Percentiles rank a stretch among this genome's conserved stretches.
phyloP scores from a whole-genome alignment of 2,329 filamentous ascomycete genomes.

The Davidsoniella eucalypti region DNA sequence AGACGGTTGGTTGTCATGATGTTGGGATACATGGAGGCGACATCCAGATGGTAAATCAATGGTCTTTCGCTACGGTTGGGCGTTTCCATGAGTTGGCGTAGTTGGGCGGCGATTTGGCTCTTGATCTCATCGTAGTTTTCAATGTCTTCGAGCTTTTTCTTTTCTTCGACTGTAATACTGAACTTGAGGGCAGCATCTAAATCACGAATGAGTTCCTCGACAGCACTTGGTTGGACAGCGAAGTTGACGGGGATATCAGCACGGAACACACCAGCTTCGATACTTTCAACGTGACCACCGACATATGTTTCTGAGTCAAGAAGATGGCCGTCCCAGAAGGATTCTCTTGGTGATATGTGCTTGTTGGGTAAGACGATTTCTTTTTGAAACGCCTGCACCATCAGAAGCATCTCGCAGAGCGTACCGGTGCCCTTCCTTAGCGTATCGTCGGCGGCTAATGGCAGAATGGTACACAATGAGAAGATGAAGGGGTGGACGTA shows the following conservation, averaged over 20 bases:
- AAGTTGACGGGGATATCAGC: constrained; percentile 94
- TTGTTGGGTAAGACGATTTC: constrained; percentile 93
- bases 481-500: constrained; percentile 99
- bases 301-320: constrained; percentile 97
- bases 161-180: constrained; percentile 68
- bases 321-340: constrained; percentile 93
- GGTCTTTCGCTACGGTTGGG: constrained; percentile 75
- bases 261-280: constrained; percentile 92
- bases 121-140: constrained; percentile 75
- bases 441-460: constrained; percentile 80
- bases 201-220: constrained; percentile 76
- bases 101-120: constrained; percentile 55
- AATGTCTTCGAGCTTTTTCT: constrained; percentile 64
- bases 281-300: constrained; percentile 96
- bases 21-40: constrained; percentile 98
- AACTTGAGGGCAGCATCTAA: constrained; percentile 81
- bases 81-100: constrained; percentile 59
- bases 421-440: constrained; percentile 93
- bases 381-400: constrained; percentile 93
- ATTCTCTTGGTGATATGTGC: constrained; percentile 74
- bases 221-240: constrained; percentile 68
- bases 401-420: constrained; percentile 97
- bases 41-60: constrained; percentile 93
- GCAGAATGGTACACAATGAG: constrained; percentile 91
- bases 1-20: constrained; percentile 99